Conservation (phyloP, 139 green algal species). For the Yamagishiella unicocca region DNA sequence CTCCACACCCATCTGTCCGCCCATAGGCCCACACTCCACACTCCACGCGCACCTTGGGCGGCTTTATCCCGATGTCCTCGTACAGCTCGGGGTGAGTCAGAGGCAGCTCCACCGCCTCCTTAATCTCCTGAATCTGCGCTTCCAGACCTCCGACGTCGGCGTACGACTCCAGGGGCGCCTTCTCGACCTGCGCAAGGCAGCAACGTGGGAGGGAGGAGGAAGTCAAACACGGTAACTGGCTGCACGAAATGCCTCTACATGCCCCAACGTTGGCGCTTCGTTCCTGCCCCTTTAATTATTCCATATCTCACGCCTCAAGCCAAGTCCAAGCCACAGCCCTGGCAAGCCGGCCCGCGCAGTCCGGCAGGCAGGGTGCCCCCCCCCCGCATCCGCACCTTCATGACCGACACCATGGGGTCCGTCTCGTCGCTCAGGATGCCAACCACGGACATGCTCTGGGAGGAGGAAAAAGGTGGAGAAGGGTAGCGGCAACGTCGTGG, state of each 20-base stretch:
- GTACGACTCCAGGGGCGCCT: constrained; percentile 97
- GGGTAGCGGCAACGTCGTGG: too few species aligned
- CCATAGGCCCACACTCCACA: not conserved
- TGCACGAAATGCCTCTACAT: too few species aligned
- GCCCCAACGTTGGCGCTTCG: too few species aligned
- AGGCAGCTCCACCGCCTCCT: constrained; percentile 99
- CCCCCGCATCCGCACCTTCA: constrained; percentile 86
- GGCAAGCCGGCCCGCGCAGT: too few species aligned
- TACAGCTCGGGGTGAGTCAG: constrained; percentile 99
- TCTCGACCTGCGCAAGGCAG: constrained; percentile 86
- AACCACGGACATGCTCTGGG: constrained; percentile 93
- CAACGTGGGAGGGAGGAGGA: not conserved
- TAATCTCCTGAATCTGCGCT: constrained; percentile 97
- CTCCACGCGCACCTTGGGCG: constrained; percentile 85
- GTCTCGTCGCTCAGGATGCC: constrained; percentile 97
- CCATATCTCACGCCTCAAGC: too few species aligned
- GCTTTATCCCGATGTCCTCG: constrained; percentile 99
- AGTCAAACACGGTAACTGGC: too few species aligned
- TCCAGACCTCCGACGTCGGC: constrained; percentile 98
- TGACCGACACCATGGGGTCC: constrained; percentile 99
- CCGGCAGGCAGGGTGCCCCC: too few species aligned
- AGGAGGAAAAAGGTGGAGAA: not conserved
- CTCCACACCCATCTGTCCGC: not conserved
- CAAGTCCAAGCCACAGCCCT: too few species aligned
- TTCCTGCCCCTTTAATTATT: too few species aligned